Evolutionary conservation across 371 early-diverging fungal species (phyloP).

Genomic region (Rhizopus delemar): DNA sequence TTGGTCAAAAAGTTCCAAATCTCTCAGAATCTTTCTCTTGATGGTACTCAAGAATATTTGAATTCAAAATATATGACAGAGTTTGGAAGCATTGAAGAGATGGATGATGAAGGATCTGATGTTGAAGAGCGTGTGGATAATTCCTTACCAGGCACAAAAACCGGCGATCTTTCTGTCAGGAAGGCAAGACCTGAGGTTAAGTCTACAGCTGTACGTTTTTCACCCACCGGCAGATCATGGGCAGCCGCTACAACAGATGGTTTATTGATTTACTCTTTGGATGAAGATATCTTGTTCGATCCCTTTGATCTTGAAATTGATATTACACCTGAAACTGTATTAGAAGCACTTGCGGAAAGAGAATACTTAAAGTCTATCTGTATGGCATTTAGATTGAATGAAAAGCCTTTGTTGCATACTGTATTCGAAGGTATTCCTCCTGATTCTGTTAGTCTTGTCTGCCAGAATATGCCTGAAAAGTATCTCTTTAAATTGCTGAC

Average conservation of each 20-base stretch:
- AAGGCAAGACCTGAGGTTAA: conserved; percentile 77
- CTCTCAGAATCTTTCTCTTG: conserved; percentile 87
- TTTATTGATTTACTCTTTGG: conserved; percentile 89
- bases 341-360: conserved; percentile 65
- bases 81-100: conserved; percentile 79
- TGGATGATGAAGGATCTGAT: conserved; percentile 79
- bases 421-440: conserved; percentile 86
- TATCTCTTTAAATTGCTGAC: conserved; percentile 83
- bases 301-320: conserved; percentile 96
- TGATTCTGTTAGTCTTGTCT: conserved; percentile 70
- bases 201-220: conserved; percentile 83
- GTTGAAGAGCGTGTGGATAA: conserved; percentile 81
- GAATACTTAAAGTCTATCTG: conserved; percentile 87
- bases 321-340: conserved; percentile 87
- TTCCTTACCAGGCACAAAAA: conserved; percentile 84
- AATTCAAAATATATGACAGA: conserved; percentile 93
- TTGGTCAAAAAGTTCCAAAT: conserved; percentile 90
- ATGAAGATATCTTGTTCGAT: conserved; percentile 91
- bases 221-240: conserved; percentile 93
- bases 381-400: conserved; percentile 91
- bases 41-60: conserved; percentile 88
- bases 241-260: conserved; percentile 97
- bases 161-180: conserved; percentile 83
- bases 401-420: conserved; percentile 68
- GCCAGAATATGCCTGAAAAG: conserved; percentile 76